Conservation (phyloP, 805 yeast genomes). For the Cyberlindnera bimundalis region DNA sequence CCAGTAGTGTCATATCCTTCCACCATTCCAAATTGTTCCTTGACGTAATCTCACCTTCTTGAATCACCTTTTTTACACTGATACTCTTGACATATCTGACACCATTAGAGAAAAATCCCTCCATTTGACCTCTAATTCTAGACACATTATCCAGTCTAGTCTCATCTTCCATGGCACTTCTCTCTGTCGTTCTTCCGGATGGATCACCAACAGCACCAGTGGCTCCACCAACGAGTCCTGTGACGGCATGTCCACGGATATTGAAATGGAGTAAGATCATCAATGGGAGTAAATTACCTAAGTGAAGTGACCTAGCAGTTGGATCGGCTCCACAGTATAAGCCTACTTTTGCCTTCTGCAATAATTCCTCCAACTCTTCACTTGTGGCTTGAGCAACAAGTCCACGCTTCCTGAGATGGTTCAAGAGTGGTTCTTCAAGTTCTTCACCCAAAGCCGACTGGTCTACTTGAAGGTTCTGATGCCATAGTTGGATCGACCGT, state of each 20-base stretch:
- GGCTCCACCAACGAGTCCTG: conserved; percentile 89
- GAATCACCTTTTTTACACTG: conserved; percentile 27
- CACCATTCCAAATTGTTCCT: conserved; percentile 85
- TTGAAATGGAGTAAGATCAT: conserved; percentile 82
- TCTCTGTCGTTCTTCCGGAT: conserved; percentile 80
- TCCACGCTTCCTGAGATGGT: conserved; percentile 43
- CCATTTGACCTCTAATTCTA: conserved; percentile 60
- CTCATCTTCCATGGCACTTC: conserved; percentile 52
- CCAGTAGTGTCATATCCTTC: conserved; percentile 70
- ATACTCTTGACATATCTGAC: conserved; percentile 49
- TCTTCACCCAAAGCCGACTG: conserved; percentile 28
- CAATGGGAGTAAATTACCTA: conserved; percentile 87
- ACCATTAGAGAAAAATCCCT: conserved; percentile 58
- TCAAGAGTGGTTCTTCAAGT: conserved; percentile 36
- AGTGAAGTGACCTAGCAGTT: conserved; percentile 81
- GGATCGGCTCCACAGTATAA: conserved; percentile 97
- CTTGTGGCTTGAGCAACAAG: conserved; percentile 41
- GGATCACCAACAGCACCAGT: conserved; percentile 98
- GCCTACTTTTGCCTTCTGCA: conserved; percentile 40
- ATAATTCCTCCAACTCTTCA: conserved; percentile 28
- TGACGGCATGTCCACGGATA: conserved; percentile 79
- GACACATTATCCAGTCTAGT: conserved; percentile 54
- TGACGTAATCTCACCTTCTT: conserved; percentile 40
- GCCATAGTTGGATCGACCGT: conserved; percentile 12
- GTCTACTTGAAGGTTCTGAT: conserved; percentile 21